phyloP scores from a whole-genome alignment of 208 protist species.

The Leishmania turanica region DNA sequence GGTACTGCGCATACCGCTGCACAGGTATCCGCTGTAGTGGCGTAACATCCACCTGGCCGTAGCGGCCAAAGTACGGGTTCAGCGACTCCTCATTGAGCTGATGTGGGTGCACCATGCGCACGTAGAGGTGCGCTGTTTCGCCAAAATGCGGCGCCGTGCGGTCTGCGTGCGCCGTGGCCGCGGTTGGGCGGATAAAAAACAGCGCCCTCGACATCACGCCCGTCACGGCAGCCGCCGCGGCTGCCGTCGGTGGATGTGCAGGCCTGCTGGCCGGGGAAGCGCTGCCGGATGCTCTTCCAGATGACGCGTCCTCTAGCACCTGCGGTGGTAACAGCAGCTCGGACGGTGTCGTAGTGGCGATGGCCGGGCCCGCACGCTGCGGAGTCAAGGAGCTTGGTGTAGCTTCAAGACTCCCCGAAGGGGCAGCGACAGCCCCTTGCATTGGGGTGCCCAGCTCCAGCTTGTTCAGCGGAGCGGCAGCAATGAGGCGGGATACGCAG shows the following conservation, averaged over 20 bases:
- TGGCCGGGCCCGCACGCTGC: neutral
- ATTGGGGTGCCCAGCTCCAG: neutral
- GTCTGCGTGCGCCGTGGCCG: neutral
- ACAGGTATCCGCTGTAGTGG: slow-evolving; percentile 48
- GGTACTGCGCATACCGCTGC: slow-evolving; percentile 16
- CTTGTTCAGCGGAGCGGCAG: neutral
- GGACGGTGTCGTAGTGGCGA: neutral
- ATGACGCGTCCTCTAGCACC: neutral
- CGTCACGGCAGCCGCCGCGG: neutral
- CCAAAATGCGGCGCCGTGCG: slow-evolving; percentile 3
- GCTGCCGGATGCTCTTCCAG: neutral
- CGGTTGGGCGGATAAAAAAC: slow-evolving; percentile 51
- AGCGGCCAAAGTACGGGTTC: slow-evolving; percentile 90
- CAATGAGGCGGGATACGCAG: slow-evolving; percentile 8
- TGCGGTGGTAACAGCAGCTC: neutral
- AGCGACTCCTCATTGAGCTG: slow-evolving; percentile 81
- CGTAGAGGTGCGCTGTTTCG: slow-evolving; percentile 49
- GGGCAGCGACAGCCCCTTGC: neutral
- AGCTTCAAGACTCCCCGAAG: neutral
- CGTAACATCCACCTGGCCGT: slow-evolving; percentile 77
- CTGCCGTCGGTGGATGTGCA: neutral
- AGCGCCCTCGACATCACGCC: slow-evolving; percentile 9
- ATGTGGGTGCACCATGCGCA: slow-evolving; percentile 79
- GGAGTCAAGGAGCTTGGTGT: neutral
- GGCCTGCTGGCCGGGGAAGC: neutral